Evolutionary conservation across 306 rosid species (phyloP), one percentile per base, ranked within the genome.

Genomic region (Begonia masoniana): DNA sequence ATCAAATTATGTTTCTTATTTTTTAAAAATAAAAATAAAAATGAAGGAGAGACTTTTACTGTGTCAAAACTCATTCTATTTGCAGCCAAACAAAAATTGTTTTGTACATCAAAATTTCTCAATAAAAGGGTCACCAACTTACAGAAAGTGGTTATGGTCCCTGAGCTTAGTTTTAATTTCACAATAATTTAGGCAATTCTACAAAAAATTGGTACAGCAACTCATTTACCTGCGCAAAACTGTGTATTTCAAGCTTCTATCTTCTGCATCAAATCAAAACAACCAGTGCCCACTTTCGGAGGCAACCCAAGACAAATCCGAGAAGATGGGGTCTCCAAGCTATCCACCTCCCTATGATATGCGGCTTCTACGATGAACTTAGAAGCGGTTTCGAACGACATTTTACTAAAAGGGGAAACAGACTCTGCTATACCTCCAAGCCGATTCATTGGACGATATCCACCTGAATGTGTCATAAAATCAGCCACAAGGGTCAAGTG

Each of bases 221-320:
- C 36, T 26, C 36, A 26, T 26, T 26, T 26, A 26, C 36, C 39
- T 31, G 39, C 3, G 24, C 39, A 31, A 31, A 31, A 31, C 9
- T 31, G 39, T 31, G 39, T 31, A 31, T 31, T 6, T 70, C 67
- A 81, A 60, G 66, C 17, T 53, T 78, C 74, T 15, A 84, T 10
- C 61, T 77, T 83, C 62, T 86, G 94, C 68, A 83, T 61, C 78
- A 91, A 64, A 53, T 81, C 99, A 68, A 76, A 75, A 70, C 79
- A 65, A 15, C 94, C 99, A 23, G 96, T 86, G 16, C 96, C 99
- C 65, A 71, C 66, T 72, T 83, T 86, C 23, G 74, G 84, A 0
- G 99, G 94, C 84, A 86, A 70, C 14, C 99, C 96, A 50, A 91
- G 92, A 72, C 96, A 86, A 50, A 91, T 61, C 70, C 96, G 74